Evolutionary conservation across 495 filamentous ascomycete species (phyloP), one percentile per base, ranked within the genome.

Genomic region (Penicillium tannophilum): DNA sequence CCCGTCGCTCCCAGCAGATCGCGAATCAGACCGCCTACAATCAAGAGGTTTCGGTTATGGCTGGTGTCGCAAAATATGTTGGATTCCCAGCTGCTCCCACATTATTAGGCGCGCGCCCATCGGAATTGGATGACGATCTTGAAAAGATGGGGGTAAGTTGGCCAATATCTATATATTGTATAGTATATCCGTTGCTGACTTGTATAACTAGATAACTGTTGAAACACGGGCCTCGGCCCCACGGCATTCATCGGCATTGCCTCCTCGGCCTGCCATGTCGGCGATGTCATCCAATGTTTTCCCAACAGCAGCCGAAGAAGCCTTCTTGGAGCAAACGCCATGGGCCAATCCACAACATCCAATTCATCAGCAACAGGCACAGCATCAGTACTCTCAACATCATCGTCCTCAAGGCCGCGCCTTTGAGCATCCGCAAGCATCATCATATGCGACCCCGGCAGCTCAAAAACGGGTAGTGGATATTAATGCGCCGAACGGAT

Each of bases 81-180:
- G 94, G 94, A 23, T 98, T 97, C 73, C 94, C 94, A 28, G 93
- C 93, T 33, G 93, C 93, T n/a, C 94, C 94, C 19, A 80, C 87
- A 11, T 85, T 98, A 60, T 74, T 81, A 26, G 82, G 87, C 24
- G 89, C 87, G 19, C 85, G 90, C 14, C 78, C 84, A 10, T 78
- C 85, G 17, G 91, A 96, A 59, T 73, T 92, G 24, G 90, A 96
- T 36, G 88, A 91, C 51, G 94, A 98, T 73, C 76, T 97, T 39
- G 87, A 91, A 67, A 89, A 86, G 59, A 97, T 98, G 82, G 88
- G 86, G 47, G 94, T 97, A 79, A 86, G 93, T 83, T 56, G 24
- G 36, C n/a, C 19, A 0, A 35, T 7, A n/a, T 19, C 26, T 47
- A 50, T 51, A 23, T 12, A 47, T 14, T 2, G 5, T 48, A 35